Conservation (phyloP, 2,329 filamentous ascomycete species). For the Phyllosticta capitalensis region DNA sequence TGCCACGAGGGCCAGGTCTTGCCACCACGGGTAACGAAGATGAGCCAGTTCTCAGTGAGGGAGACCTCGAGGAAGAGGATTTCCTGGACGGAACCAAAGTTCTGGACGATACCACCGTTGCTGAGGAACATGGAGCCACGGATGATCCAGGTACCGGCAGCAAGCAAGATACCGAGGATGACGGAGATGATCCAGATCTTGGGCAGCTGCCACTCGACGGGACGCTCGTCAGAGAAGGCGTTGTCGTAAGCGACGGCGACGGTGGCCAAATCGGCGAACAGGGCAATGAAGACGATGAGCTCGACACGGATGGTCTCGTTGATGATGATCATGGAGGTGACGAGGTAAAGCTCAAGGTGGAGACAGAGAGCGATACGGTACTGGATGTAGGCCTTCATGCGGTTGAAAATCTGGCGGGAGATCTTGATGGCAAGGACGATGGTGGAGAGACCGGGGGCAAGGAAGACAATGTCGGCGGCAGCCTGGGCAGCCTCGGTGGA, state of each 20-base stretch:
- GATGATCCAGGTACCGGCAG: constrained; percentile 62
- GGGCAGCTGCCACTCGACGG: constrained; percentile 71
- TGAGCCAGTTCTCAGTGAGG: constrained; percentile 46
- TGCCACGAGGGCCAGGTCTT: constrained; percentile 68
- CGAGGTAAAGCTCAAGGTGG: constrained; percentile 67
- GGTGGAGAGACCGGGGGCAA: constrained; percentile 60
- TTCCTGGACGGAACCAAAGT: constrained; percentile 65
- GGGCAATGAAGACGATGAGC: constrained; percentile 68
- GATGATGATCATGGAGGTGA: constrained; percentile 70
- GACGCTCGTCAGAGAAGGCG: constrained; percentile 63
- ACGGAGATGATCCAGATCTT: constrained; percentile 74
- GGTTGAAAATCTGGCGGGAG: constrained; percentile 66
- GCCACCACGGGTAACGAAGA: constrained; percentile 49
- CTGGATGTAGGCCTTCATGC: constrained; percentile 69
- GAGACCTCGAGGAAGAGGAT: constrained; percentile 49
- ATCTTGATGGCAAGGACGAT: constrained; percentile 67
- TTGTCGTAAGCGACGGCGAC: constrained; percentile 74
- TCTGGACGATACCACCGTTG: constrained; percentile 64
- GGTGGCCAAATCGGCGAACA: constrained; percentile 71
- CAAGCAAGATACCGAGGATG: constrained; percentile 58
- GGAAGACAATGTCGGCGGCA: constrained; percentile 65
- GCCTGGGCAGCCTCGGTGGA: constrained; percentile 63
- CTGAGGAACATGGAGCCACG: constrained; percentile 60
- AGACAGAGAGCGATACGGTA: constrained; percentile 68
- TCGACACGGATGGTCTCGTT: constrained; percentile 65